Evolutionary conservation across 768 basidiomycete genomes (phyloP).

Genomic region (Pleurotus tuber-regium): DNA sequence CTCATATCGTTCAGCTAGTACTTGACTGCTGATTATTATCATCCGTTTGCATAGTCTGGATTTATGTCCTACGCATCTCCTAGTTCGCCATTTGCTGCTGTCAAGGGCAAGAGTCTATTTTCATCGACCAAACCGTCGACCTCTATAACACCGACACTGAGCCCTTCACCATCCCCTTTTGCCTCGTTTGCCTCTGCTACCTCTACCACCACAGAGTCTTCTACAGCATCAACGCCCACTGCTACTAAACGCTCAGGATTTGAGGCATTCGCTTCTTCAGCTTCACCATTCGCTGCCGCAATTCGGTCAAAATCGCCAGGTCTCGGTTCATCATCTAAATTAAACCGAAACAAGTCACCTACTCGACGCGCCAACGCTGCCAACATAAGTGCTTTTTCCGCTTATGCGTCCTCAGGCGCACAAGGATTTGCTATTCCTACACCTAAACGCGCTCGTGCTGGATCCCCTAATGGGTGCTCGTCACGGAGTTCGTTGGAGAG

Average conservation of each 20-base stretch:
- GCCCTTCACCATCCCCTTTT: slow-evolving; percentile 23
- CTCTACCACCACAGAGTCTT: background rate
- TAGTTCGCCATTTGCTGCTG: slow-evolving; percentile 69
- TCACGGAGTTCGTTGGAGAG: slow-evolving; percentile 45
- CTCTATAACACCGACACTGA: slow-evolving; percentile 28
- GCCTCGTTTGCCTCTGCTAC: slow-evolving; percentile 29
- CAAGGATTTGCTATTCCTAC: slow-evolving; percentile 51
- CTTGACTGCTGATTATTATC: slow-evolving; percentile 10
- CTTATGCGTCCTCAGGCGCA: slow-evolving; percentile 47
- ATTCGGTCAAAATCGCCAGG: slow-evolving; percentile 57
- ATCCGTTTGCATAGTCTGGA: slow-evolving; percentile 44
- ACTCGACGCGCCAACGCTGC: slow-evolving; percentile 40
- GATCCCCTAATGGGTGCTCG: slow-evolving; percentile 37
- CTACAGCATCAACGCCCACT: slow-evolving; percentile 19
- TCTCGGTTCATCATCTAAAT: slow-evolving; percentile 37
- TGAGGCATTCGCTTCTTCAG: slow-evolving; percentile 50
- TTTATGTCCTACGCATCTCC: slow-evolving; percentile 81
- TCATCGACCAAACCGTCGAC: slow-evolving; percentile 22
- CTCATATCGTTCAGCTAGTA: slow-evolving; percentile 13
- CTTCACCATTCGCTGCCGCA: slow-evolving; percentile 49
- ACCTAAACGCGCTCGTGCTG: slow-evolving; percentile 54
- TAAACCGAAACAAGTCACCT: slow-evolving; percentile 55
- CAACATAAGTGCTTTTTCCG: slow-evolving; percentile 54
- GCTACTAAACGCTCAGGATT: slow-evolving; percentile 52
- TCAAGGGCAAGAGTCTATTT: slow-evolving; percentile 66